Conservation (phyloP, 441 rosid species). For the Aleurites moluccanus region DNA sequence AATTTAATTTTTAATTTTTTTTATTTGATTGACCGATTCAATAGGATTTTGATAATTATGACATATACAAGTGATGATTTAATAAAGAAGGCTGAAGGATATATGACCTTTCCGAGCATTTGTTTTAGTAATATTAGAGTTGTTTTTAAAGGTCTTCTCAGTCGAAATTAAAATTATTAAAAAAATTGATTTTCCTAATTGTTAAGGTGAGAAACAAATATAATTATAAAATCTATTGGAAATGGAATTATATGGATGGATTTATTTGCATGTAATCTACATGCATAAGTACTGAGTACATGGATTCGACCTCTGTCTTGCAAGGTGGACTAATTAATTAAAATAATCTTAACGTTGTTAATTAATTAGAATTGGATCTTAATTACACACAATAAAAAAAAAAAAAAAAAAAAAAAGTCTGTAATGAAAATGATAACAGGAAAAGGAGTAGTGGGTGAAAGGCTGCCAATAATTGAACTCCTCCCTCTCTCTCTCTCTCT, state of each 20-base stretch:
- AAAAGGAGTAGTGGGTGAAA: conserved; percentile 24
- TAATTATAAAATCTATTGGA: background rate
- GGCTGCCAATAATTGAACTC: conserved; percentile 32
- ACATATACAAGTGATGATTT: too few relatives aligned
- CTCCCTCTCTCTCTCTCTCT: conserved; percentile 14
- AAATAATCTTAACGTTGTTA: background rate
- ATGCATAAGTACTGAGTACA: background rate
- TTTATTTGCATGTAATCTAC: conserved; percentile 2
- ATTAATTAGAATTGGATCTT: conserved; percentile 3
- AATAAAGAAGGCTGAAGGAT: too few relatives aligned
- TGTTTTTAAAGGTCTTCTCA: too few relatives aligned
- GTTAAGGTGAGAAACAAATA: too few relatives aligned
- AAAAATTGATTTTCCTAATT: too few relatives aligned
- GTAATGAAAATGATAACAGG: conserved; percentile 20
- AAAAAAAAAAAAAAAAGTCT: background rate
- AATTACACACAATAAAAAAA: too few relatives aligned
- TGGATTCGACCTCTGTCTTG: conserved; percentile 10
- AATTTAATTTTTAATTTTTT: too few relatives aligned
- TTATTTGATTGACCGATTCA: too few relatives aligned
- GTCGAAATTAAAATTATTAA: too few relatives aligned
- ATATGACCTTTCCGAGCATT: too few relatives aligned
- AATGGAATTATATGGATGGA: conserved; percentile 8
- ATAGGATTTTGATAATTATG: too few relatives aligned
- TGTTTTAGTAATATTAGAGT: too few relatives aligned
- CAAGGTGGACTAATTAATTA: conserved; percentile 6